Evolutionary conservation across 192 early-diverging fungal species (phyloP).

Genomic region (Piromyces sp.): DNA sequence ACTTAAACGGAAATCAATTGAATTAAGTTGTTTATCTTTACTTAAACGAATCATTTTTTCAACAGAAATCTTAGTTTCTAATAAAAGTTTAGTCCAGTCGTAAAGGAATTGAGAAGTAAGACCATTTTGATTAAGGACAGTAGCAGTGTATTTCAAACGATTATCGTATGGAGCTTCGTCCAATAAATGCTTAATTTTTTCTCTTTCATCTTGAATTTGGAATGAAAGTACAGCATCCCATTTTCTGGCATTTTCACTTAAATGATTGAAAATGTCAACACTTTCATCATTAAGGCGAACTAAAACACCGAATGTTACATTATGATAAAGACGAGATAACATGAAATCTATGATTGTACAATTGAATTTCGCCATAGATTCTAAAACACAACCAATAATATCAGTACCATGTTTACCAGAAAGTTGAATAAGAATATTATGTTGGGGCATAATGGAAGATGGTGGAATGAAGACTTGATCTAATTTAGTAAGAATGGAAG

Average conservation of each 20-base stretch:
- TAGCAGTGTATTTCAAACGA: conserved; percentile 74
- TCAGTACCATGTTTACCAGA: conserved; percentile 80
- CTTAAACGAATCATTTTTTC: conserved; percentile 59
- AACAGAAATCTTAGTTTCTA: conserved; percentile 60
- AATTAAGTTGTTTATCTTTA: conserved; percentile 31
- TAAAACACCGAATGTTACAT: conserved; percentile 85
- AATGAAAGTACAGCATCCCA: conserved; percentile 77
- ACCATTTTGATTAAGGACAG: conserved; percentile 67
- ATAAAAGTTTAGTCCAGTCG: conserved; percentile 60
- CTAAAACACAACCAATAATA: conserved; percentile 68
- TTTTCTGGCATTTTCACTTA: conserved; percentile 52
- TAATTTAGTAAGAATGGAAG: conserved; percentile 6
- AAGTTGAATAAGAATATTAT: conserved; percentile 64
- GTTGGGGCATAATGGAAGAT: conserved; percentile 31
- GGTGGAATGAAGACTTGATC: conserved; percentile 21
- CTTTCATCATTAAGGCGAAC: conserved; percentile 53
- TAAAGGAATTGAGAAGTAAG: conserved; percentile 56
- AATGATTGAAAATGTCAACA: conserved; percentile 58
- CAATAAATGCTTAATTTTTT: conserved; percentile 22
- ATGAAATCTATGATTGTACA: conserved; percentile 75
- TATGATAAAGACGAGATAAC: conserved; percentile 73
- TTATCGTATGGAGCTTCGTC: conserved; percentile 74
- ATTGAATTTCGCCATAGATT: conserved; percentile 49
- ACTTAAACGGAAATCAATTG: conserved; percentile 47
- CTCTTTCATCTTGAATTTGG: conserved; percentile 47